Conservation (phyloP, 305 asterid genomes). For the Fraxinus latifolia region DNA sequence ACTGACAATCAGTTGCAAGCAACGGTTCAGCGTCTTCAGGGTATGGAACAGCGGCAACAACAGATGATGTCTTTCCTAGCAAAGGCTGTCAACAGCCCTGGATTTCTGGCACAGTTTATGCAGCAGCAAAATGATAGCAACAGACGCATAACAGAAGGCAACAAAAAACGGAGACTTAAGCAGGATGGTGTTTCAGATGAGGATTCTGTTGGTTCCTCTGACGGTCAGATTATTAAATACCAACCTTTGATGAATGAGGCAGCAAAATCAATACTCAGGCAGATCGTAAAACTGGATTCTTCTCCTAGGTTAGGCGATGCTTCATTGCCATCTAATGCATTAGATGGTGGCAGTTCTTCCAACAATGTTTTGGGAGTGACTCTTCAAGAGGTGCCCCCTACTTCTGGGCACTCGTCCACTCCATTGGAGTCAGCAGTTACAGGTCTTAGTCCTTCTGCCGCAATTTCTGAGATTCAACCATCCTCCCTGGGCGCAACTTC, state of each 20-base stretch:
- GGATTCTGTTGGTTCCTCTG: conserved; percentile 37
- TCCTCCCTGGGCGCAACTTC: conserved; percentile 32
- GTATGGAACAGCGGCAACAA: conserved; percentile 93
- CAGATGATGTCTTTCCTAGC: conserved; percentile 97
- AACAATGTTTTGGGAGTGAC: conserved; percentile 53
- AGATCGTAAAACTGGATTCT: conserved; percentile 59
- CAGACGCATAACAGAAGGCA: conserved; percentile 53
- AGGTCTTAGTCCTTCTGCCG: conserved; percentile 29
- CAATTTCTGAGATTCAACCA: conserved; percentile 42
- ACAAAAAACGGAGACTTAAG: conserved; percentile 76
- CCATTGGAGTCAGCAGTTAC: conserved; percentile 29
- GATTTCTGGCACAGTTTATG: conserved; percentile 80
- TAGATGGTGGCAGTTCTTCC: conserved; percentile 37
- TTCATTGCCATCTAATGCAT: conserved; percentile 32
- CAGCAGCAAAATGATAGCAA: conserved; percentile 67
- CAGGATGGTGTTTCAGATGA: conserved; percentile 47
- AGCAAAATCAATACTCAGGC: conserved; percentile 70
- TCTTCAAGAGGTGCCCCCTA: conserved; percentile 59
- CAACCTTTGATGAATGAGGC: conserved; percentile 80
- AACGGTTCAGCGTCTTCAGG: conserved; percentile 77
- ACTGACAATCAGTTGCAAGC: conserved; percentile 69
- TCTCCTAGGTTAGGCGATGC: conserved; percentile 49
- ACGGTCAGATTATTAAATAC: conserved; percentile 77
- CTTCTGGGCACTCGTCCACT: conserved; percentile 33
- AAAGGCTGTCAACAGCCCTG: conserved; percentile 88